Evolutionary conservation across 805 yeast species (phyloP).

Genomic region (Metschnikowia vanudenii): DNA sequence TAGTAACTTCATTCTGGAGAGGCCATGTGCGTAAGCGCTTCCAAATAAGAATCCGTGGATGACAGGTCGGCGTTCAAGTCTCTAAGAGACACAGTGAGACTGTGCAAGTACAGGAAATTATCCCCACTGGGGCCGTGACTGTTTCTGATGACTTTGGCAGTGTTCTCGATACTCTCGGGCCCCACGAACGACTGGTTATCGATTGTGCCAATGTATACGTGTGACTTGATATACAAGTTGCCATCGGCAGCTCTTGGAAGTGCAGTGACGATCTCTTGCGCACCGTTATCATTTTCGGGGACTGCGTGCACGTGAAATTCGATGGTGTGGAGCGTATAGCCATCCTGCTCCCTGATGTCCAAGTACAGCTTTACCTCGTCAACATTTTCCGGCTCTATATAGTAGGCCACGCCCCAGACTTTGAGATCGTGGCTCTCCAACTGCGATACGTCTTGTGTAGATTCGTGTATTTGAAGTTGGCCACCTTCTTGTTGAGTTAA

Average conservation of each 20-base stretch:
- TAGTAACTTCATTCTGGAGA: not conserved
- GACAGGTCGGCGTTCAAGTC: constrained; percentile 20
- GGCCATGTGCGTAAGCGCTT: constrained; percentile 12
- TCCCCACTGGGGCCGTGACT: constrained; percentile 80
- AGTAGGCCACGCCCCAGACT: constrained; percentile 83
- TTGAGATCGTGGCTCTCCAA: constrained; percentile 44
- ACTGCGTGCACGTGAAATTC: constrained; percentile 51
- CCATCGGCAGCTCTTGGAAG: constrained; percentile 30
- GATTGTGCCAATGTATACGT: constrained; percentile 80
- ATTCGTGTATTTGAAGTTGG: not conserved
- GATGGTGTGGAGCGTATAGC: constrained; percentile 69
- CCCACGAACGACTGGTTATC: constrained; percentile 84
- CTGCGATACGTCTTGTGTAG: constrained; percentile 13
- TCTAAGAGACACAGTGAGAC: constrained; percentile 48
- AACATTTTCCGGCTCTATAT: constrained; percentile 65
- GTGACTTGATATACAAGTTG: constrained; percentile 48
- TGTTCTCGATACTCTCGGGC: constrained; percentile 58
- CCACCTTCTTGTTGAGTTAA: constrained; percentile 7
- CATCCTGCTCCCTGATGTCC: constrained; percentile 85
- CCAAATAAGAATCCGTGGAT: constrained; percentile 35
- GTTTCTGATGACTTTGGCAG: constrained; percentile 59
- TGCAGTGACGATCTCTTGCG: not conserved
- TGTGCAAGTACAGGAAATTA: constrained; percentile 66
- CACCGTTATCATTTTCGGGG: constrained; percentile 4
- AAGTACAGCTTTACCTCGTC: constrained; percentile 62